Percentiles rank a stretch among this genome's conserved stretches.
Evolutionary conservation across 2,329 filamentous ascomycete species (phyloP).

Genomic region (Apiospora kogelbergensis): DNA sequence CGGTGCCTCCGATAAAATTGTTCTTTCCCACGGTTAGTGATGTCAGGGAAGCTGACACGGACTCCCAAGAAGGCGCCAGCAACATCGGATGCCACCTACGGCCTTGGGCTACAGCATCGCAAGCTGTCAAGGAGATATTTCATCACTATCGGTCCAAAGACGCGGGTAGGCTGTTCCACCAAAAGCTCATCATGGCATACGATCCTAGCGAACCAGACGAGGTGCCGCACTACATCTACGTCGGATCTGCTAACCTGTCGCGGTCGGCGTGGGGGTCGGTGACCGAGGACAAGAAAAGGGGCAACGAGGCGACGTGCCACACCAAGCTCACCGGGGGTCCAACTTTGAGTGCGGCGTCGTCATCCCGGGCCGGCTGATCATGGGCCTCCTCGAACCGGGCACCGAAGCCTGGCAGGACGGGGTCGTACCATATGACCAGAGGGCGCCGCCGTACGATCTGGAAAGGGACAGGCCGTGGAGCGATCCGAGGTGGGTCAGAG

Average conservation of each 20-base stretch:
- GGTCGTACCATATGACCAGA: slow-evolving; percentile 22
- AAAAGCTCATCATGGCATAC: slow-evolving; percentile 25
- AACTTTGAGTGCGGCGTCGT: slow-evolving; percentile 28
- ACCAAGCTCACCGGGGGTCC: slow-evolving; percentile 22
- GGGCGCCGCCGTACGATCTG: slow-evolving; percentile 15
- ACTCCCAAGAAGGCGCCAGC: slow-evolving; percentile 19
- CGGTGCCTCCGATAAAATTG: slow-evolving; percentile 19
- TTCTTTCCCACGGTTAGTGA: slow-evolving; percentile 25
- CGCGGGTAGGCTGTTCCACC: slow-evolving; percentile 24
- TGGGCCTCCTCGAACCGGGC: slow-evolving; percentile 20
- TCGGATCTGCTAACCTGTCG: slow-evolving; percentile 27
- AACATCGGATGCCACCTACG: slow-evolving; percentile 25
- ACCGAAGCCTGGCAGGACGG: slow-evolving; percentile 22
- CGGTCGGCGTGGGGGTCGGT: slow-evolving; percentile 24
- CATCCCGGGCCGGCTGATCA: slow-evolving; percentile 21
- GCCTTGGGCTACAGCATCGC: slow-evolving; percentile 20
- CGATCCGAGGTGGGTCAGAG: slow-evolving; percentile 19
- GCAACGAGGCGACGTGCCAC: slow-evolving; percentile 20
- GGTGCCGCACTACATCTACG: slow-evolving; percentile 23
- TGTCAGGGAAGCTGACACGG: slow-evolving; percentile 16
- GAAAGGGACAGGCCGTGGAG: slow-evolving; percentile 23
- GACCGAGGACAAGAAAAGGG: slow-evolving; percentile 20
- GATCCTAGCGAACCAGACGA: slow-evolving; percentile 12
- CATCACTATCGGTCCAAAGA: slow-evolving; percentile 26
- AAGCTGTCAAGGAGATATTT: slow-evolving; percentile 21